Conservation (phyloP, 495 filamentous ascomycete species). For the Podospora anserina region DNA sequence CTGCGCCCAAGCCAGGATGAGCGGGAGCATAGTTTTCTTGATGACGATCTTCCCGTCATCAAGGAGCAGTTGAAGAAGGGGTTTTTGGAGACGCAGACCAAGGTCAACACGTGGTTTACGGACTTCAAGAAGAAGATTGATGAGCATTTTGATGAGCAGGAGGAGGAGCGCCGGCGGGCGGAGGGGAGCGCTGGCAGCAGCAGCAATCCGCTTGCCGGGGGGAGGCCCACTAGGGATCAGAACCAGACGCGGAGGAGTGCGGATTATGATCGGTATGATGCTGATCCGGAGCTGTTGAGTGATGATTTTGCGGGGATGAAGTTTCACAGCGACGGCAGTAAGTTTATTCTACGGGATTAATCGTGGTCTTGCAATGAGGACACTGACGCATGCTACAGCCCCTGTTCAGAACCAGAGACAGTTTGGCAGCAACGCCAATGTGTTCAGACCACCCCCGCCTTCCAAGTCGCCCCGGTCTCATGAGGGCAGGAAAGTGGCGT, state of each 20-base stretch:
- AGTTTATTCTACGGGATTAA: conserved; percentile 37
- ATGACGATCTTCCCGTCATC: conserved; percentile 94
- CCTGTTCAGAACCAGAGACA: conserved; percentile 49
- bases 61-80: conserved; percentile 91
- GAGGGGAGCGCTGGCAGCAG: not conserved
- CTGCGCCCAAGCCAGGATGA: conserved; percentile 49
- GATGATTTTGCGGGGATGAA: conserved; percentile 92
- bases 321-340: conserved; percentile 67
- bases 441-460: conserved; percentile 71
- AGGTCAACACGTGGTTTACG: conserved; percentile 88
- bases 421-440: conserved; percentile 65
- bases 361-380: not conserved
- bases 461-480: conserved; percentile 56
- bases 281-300: conserved; percentile 83
- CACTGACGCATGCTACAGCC: conserved; percentile 17
- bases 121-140: conserved; percentile 88
- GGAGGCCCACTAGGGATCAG: conserved; percentile 39
- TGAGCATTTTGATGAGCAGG: conserved; percentile 65
- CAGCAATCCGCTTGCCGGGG: conserved; percentile 35
- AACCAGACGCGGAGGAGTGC: conserved; percentile 62
- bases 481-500: conserved; percentile 71
- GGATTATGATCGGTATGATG: conserved; percentile 88
- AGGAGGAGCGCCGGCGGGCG: conserved; percentile 41
- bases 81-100: conserved; percentile 89
- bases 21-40: conserved; percentile 77